phyloP scores from a whole-genome alignment of 768 basidiomycete species.

The Clavaria fumosa region DNA sequence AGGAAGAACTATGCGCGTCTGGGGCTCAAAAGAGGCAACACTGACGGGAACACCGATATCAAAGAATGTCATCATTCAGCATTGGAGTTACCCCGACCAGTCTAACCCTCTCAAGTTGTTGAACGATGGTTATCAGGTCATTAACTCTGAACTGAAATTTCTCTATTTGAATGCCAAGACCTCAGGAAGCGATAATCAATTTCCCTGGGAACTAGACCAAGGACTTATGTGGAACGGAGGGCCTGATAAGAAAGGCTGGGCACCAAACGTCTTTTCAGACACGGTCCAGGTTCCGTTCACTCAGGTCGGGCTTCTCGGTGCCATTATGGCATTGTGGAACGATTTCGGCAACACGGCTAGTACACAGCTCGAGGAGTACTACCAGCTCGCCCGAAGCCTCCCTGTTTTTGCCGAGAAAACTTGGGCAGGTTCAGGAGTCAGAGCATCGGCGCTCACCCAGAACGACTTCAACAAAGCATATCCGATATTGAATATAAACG shows the following conservation, averaged over 20 bases:
- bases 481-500: slow-evolving; percentile 21
- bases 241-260: slow-evolving; percentile 19
- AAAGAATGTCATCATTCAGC: slow-evolving; percentile 28
- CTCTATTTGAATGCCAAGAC: slow-evolving; percentile 25
- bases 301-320: slow-evolving; percentile 21
- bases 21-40: slow-evolving; percentile 28
- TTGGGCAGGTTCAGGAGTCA: slow-evolving; percentile 27
- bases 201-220: slow-evolving; percentile 20
- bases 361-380: slow-evolving; percentile 28
- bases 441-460: slow-evolving; percentile 19
- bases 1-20: slow-evolving; percentile 25
- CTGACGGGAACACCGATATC: slow-evolving; percentile 21
- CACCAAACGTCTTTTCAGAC: slow-evolving; percentile 21
- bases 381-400: slow-evolving; percentile 25
- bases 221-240: slow-evolving; percentile 19
- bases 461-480: slow-evolving; percentile 23
- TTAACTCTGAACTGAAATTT: slow-evolving; percentile 22
- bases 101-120: slow-evolving; percentile 21
- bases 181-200: slow-evolving; percentile 15
- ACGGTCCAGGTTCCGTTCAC: slow-evolving; percentile 18
- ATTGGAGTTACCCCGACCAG: slow-evolving; percentile 24
- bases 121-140: slow-evolving; percentile 20
- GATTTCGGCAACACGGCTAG: slow-evolving; percentile 34
- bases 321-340: slow-evolving; percentile 26
- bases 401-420: slow-evolving; percentile 28